Conservation (phyloP, 345 rosid genomes). For the Syzygium aromaticum region DNA sequence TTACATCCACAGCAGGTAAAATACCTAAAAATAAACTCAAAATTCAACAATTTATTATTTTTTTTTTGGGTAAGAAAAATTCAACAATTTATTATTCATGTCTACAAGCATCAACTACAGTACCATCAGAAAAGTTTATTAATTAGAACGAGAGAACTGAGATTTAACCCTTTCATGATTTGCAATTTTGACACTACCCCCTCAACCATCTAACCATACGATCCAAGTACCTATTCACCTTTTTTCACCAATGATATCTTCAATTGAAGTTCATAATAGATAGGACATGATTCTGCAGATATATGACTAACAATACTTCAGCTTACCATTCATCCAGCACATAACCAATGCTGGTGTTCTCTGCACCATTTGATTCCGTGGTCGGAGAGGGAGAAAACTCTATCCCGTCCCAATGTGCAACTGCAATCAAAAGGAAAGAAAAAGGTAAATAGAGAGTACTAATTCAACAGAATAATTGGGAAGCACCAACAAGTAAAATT, state of each 20-base stretch:
- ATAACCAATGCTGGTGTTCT: slow-evolving; percentile 42
- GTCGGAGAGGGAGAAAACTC: slow-evolving; percentile 19
- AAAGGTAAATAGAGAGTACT: neutral
- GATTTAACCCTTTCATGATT: neutral
- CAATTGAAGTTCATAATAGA: neutral
- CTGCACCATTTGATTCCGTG: slow-evolving; percentile 17
- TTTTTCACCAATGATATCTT: neutral
- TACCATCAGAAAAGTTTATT: neutral
- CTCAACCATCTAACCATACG: neutral
- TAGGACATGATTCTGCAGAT: neutral
- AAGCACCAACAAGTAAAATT: neutral
- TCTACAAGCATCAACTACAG: neutral
- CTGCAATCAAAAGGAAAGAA: slow-evolving; percentile 32
- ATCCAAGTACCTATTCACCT: neutral
- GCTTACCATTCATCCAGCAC: slow-evolving; percentile 88
- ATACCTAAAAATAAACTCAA: neutral
- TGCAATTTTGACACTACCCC: neutral
- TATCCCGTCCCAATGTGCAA: slow-evolving; percentile 66
- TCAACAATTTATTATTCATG: neutral
- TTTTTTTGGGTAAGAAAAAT: too few relatives aligned
- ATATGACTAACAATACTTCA: neutral
- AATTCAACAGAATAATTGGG: neutral
- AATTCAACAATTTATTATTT: neutral
- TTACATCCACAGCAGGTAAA: neutral
- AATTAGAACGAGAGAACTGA: neutral